These are phyloP conservation scores for Colletotrichum brevisporum DNA, from an alignment of 2,329 filamentous ascomycete species.

Conservation along the genomic window DNA sequence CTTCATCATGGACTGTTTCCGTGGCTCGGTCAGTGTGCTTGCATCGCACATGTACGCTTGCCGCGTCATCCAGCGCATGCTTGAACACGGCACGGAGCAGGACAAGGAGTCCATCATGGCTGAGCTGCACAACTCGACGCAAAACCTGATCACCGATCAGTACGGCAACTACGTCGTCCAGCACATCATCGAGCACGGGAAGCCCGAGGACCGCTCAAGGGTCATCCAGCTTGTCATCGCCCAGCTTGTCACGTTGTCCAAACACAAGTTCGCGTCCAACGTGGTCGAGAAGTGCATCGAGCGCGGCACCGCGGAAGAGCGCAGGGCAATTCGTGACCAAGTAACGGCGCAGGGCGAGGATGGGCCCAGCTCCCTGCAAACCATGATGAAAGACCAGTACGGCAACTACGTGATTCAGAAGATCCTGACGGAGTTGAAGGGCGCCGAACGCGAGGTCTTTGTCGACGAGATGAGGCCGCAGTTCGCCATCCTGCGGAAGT, in stretches of 20 bases:
- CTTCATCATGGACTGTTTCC: slow-evolving; percentile 87
- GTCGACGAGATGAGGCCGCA: slow-evolving; percentile 75
- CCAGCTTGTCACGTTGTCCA: slow-evolving; percentile 82
- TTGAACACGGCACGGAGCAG: slow-evolving; percentile 83
- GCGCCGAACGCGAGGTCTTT: slow-evolving; percentile 70
- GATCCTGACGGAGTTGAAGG: slow-evolving; percentile 77
- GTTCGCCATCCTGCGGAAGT: slow-evolving; percentile 73
- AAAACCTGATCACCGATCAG: slow-evolving; percentile 83
- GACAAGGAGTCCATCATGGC: slow-evolving; percentile 81
- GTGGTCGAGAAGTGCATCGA: slow-evolving; percentile 95
- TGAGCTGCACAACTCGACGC: slow-evolving; percentile 82
- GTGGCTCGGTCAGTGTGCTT: slow-evolving; percentile 79
- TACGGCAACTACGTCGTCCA: slow-evolving; percentile 98
- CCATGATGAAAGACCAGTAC: slow-evolving; percentile 89
- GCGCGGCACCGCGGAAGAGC: slow-evolving; percentile 77
- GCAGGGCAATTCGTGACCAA: slow-evolving; percentile 75
- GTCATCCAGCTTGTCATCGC: slow-evolving; percentile 82
- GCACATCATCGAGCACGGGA: slow-evolving; percentile 87
- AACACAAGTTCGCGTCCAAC: slow-evolving; percentile 97
- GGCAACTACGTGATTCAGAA: slow-evolving; percentile 98
- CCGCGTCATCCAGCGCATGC: slow-evolving; percentile 90
- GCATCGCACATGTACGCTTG: slow-evolving; percentile 89
- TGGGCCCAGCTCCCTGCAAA: slow-evolving; percentile 78
- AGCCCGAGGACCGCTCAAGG: slow-evolving; percentile 77
- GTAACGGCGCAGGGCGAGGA: slow-evolving; percentile 73